Percentiles rank a stretch among this genome's conserved stretches.
Conservation (phyloP, 768 basidiomycete genomes). For the Leccinum disarticulatum region DNA sequence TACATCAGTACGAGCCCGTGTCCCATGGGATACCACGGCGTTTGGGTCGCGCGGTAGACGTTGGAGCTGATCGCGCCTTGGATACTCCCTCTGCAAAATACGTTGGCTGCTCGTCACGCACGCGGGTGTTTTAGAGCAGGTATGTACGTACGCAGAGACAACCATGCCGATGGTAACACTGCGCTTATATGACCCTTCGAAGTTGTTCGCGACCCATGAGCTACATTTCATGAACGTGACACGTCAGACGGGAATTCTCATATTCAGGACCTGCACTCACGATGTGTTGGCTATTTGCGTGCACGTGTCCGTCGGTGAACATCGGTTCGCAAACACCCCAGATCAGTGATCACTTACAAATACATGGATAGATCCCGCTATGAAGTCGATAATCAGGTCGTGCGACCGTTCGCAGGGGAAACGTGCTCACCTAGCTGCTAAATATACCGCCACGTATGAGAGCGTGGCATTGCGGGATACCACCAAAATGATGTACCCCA, state of each 20-base stretch:
- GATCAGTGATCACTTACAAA: slow-evolving; percentile 46
- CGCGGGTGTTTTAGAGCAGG: neutral
- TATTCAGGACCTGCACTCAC: slow-evolving; percentile 33
- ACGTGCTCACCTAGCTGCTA: slow-evolving; percentile 59
- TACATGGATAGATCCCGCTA: slow-evolving; percentile 74
- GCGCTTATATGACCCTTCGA: slow-evolving; percentile 73
- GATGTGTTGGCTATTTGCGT: slow-evolving; percentile 53
- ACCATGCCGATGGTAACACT: slow-evolving; percentile 70
- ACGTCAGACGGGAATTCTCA: neutral
- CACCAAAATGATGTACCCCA: slow-evolving; percentile 72
- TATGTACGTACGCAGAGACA: slow-evolving; percentile 52
- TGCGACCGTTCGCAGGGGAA: neutral
- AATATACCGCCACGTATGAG: slow-evolving; percentile 70
- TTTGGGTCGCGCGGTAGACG: slow-evolving; percentile 67
- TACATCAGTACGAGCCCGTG: slow-evolving; percentile 72
- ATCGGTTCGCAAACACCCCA: too few species aligned
- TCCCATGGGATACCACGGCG: slow-evolving; percentile 64
- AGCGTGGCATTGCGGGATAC: slow-evolving; percentile 58
- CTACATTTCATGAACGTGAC: slow-evolving; percentile 18
- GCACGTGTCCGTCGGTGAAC: neutral
- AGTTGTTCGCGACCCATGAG: slow-evolving; percentile 29
- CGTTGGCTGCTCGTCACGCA: neutral
- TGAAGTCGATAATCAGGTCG: neutral
- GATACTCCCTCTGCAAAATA: slow-evolving; percentile 56
- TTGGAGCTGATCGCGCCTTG: slow-evolving; percentile 77